A percentile compares a stretch with the other conserved stretches of the same genome.
These are phyloP conservation scores for Colletotrichum sp. DNA, from an alignment of 2,329 filamentous ascomycete genomes.

Conservation along the genomic window DNA sequence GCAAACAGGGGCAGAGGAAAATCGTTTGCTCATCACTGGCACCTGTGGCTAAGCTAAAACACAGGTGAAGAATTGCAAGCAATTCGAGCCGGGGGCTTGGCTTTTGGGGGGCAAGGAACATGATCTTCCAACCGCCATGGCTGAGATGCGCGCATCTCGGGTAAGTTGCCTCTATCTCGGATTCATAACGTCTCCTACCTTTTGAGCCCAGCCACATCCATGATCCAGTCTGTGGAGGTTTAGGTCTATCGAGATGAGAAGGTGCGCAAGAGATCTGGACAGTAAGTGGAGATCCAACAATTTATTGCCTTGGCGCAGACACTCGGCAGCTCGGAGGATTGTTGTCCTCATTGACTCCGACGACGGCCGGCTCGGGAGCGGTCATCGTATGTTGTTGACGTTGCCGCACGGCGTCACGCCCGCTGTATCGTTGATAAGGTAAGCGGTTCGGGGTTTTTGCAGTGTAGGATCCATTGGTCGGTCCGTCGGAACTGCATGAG, in stretches of 20 bases:
- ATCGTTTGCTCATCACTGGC: neutral
- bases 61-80: neutral
- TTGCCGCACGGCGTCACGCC: neutral
- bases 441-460: neutral
- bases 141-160: neutral
- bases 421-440: neutral
- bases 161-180: neutral
- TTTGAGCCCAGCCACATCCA: neutral
- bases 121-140: neutral
- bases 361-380: neutral
- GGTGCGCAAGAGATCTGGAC: neutral
- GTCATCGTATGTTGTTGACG: constrained; percentile 7
- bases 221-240: neutral
- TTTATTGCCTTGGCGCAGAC: neutral
- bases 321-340: neutral
- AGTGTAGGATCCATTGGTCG: neutral
- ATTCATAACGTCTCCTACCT: neutral
- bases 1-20: neutral
- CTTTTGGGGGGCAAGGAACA: neutral
- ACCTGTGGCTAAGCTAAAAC: neutral
- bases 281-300: neutral
- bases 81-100: neutral
- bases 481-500: neutral
- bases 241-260: neutral
- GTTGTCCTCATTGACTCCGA: neutral